Base-by-base conservation (phyloP, 2,329 filamentous ascomycete genomes). In the Epichloe sp. region DNA sequence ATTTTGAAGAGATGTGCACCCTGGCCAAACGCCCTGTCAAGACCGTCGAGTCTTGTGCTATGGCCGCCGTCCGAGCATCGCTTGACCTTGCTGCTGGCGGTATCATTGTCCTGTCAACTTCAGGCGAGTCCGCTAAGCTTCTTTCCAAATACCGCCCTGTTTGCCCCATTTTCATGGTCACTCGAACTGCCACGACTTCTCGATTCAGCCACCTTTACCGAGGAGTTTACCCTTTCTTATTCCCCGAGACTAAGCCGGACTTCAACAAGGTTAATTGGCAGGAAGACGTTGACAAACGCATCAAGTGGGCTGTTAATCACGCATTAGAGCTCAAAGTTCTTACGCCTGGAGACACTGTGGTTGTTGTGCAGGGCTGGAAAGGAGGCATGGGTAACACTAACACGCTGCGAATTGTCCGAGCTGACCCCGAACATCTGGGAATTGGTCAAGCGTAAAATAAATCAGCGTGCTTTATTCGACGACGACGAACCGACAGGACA, bases 141-240 rank as follows among this genome's bases (percentile, higher is more conserved):
- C 78, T 97, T 59, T 95, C 91, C 76, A 98, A 98, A 78, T 98
- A 96, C 77, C 87, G 93, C 65, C 93, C 93, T 48, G 90, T 97
- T 57, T 97, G 91, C 81, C 93, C 93, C 62, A 96, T 98, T 74
- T 91, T 98, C 78, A 97, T 97, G 91, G 87, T 98, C 57, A 95
- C 91, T 58, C 85, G 93, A 63, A 95, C 86, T 68, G 73, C 82
- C 47, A 82, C 79, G 58, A 88, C 93, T 49, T 86, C 89, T 54
- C 80, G 93, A 72, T 97, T 93, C 71, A 86, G 83, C 59, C 93
- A 98, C 71, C 73, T 98, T 68, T 97, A 96, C 76, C 91, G 93
- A 66, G 93, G 93, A 62, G 91, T 98, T 56, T 98, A 96, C 68
- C 93, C 93, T 53, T 98, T 98, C 85, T 78, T 86, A 64, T 97